Percentiles rank a stretch among this genome's conserved stretches.
phyloP scores from a whole-genome alignment of 2,329 filamentous ascomycete species.

The Fusarium poae region DNA sequence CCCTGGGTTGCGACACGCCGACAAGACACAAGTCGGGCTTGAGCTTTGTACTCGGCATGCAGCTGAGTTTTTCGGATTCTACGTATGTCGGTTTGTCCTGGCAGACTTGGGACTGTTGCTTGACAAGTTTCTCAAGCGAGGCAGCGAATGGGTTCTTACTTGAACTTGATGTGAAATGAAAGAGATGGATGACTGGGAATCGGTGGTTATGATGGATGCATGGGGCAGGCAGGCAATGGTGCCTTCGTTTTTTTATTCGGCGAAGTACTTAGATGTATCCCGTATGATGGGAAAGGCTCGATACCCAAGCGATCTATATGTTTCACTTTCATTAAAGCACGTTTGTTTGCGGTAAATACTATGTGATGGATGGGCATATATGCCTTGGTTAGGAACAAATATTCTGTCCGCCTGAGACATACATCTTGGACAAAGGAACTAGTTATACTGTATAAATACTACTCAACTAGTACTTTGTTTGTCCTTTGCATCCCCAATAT shows the following conservation, averaged over 20 bases:
- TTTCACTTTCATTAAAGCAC: conserved; percentile 39
- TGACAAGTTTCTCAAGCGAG: conserved; percentile 97
- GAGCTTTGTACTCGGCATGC: conserved; percentile 94
- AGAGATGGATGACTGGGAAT: conserved; percentile 18
- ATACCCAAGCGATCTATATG: conserved; percentile 49
- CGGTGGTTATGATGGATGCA: conserved; percentile 27
- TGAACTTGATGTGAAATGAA: conserved; percentile 50
- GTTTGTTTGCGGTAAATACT: conserved; percentile 4
- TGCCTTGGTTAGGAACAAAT: not conserved
- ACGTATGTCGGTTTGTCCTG: conserved; percentile 94
- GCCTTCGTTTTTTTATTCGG: conserved; percentile 39
- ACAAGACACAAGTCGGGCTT: conserved; percentile 93
- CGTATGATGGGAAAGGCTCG: conserved; percentile 42
- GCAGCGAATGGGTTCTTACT: conserved; percentile 87
- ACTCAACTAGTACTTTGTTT: not conserved
- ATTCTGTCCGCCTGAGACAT: not conserved
- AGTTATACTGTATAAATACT: not conserved
- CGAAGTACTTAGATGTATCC: conserved; percentile 40
- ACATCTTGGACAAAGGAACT: not conserved
- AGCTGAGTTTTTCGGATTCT: conserved; percentile 97
- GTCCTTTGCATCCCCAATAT: not conserved
- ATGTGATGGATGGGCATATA: not conserved
- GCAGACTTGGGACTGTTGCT: conserved; percentile 85
- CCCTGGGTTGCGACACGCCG: conserved; percentile 89
- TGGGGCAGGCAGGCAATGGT: conserved; percentile 37